Evolutionary conservation across 2,329 filamentous ascomycete species (phyloP), one percentile per base, ranked within the genome.

Genomic region (Aulographum hederae): DNA sequence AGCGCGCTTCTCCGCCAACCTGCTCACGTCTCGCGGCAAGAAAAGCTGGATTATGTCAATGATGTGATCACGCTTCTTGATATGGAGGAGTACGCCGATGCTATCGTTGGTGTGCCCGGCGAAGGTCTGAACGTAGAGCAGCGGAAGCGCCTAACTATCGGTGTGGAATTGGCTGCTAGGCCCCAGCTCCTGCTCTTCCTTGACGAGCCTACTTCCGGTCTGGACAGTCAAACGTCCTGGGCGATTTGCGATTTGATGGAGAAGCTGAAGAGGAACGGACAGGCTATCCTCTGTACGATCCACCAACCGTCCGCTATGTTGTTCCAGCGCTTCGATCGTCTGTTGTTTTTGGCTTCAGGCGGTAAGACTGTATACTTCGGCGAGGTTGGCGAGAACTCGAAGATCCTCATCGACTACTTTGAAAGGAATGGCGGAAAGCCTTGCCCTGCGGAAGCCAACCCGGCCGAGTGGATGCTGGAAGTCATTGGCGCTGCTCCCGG

Each of bases 251-350:
- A 82, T 50, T 67, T 94, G 8, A 67, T 95, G 26, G 78, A 91
- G 54, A 93, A 91, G 55, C 65, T 94, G 20, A 82, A 82, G 44
- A 78, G 86, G 52, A 78, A 73, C 39, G 85, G 86, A 12, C 82
- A 91, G 50, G 85, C 86, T 32, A 81, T 94, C 53, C 72, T 94
- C n/a, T 93, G 84, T 58, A 94, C 86, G 0, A 94, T 94, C 38
- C 86, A 95, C 52, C 86, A 95, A 53, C 86, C 86, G n/a, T 91
- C 81, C 11, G 84, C 85, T 20, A 84, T 92, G 67, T 65, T 94
- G 32, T 93, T 94, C 61, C 80, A 93, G 51, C 77, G 81, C 36
- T 94, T 89, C 48, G 80, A 89, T 46, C 69, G 78, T 36, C 67
- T 89, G 5, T 63, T 86, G 19, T 81, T 89, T 58, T 59, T 89